These are phyloP conservation scores for Quercus tomentella DNA, from an alignment of 331 rosid genomes.

Conservation along the genomic window DNA sequence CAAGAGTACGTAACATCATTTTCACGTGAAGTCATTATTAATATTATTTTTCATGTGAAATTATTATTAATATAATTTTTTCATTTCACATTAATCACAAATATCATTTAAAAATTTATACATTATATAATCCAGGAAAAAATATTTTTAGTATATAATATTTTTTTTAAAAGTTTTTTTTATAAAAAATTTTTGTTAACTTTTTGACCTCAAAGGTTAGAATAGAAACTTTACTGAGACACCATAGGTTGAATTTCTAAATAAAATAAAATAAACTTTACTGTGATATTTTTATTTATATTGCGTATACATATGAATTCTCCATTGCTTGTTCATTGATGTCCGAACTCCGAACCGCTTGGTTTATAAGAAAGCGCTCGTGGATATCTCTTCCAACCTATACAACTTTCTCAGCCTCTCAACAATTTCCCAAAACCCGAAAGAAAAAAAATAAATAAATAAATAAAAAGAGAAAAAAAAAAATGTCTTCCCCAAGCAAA, in stretches of 20 bases:
- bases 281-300: too few relatives aligned
- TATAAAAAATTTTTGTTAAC: not conserved
- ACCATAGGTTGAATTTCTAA: too few relatives aligned
- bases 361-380: slow-evolving; percentile 22
- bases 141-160: too few relatives aligned
- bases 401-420: slow-evolving; percentile 21
- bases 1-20: fast-evolving
- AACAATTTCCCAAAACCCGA: not conserved
- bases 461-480: not conserved
- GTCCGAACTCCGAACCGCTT: slow-evolving; percentile 30
- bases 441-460: not conserved
- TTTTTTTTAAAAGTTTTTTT: too few relatives aligned
- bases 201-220: not conserved
- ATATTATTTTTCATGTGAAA: fast-evolving
- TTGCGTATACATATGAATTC: not conserved
- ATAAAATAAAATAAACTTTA: not conserved
- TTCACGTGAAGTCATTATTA: fast-evolving
- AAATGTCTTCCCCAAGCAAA: slow-evolving; percentile 89
- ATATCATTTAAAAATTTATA: too few relatives aligned
- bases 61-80: too few relatives aligned
- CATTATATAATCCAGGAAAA: too few relatives aligned
- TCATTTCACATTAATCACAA: too few relatives aligned
- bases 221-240: not conserved
- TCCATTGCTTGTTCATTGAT: not conserved
- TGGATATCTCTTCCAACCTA: slow-evolving; percentile 6